phyloP scores from a whole-genome alignment of 1,284 basidiomycete genomes.

The Tilletiopsis washingtonensis region DNA sequence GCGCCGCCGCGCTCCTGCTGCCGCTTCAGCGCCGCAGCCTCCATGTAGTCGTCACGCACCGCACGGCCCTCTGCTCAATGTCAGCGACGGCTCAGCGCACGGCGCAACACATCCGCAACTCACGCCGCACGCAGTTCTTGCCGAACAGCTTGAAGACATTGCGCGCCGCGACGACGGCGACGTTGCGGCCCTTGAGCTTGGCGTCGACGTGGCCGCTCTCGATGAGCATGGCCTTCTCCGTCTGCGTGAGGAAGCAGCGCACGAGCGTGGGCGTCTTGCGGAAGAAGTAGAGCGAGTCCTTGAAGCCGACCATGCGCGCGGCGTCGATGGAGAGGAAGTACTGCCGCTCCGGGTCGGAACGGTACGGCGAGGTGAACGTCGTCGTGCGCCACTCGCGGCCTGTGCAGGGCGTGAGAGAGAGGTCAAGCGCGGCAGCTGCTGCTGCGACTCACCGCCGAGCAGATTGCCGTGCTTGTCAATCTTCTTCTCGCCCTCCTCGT shows the following conservation, averaged over 20 bases:
- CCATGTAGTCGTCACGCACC: slow-evolving; percentile 92
- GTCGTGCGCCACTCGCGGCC: slow-evolving; percentile 78
- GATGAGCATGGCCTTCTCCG: slow-evolving; percentile 85
- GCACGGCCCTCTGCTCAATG: slow-evolving; percentile 65
- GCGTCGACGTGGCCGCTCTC: slow-evolving; percentile 74
- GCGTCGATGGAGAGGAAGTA: slow-evolving; percentile 98
- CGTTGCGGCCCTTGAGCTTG: slow-evolving; percentile 79
- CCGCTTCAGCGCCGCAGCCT: slow-evolving; percentile 59
- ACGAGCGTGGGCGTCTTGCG: slow-evolving; percentile 78
- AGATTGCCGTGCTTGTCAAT: slow-evolving; percentile 76
- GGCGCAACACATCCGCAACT: slow-evolving; percentile 34
- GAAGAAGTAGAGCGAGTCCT: slow-evolving; percentile 94
- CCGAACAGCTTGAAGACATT: slow-evolving; percentile 94
- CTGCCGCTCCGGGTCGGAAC: slow-evolving; percentile 66
- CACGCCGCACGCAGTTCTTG: slow-evolving; percentile 76
- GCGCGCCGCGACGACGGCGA: slow-evolving; percentile 83
- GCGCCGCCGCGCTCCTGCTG: slow-evolving; percentile 23
- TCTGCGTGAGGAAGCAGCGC: slow-evolving; percentile 58
- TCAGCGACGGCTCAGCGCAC: background rate
- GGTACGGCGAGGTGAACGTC: slow-evolving; percentile 72
- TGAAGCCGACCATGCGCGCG: slow-evolving; percentile 85
- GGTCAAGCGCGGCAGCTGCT: background rate
- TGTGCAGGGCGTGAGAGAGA: slow-evolving; percentile 43
- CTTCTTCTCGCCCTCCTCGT: slow-evolving; percentile 82
- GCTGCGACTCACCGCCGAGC: slow-evolving; percentile 62